Base-by-base conservation (phyloP, 2,329 filamentous ascomycete genomes). In the Tolypocladium sp. region DNA sequence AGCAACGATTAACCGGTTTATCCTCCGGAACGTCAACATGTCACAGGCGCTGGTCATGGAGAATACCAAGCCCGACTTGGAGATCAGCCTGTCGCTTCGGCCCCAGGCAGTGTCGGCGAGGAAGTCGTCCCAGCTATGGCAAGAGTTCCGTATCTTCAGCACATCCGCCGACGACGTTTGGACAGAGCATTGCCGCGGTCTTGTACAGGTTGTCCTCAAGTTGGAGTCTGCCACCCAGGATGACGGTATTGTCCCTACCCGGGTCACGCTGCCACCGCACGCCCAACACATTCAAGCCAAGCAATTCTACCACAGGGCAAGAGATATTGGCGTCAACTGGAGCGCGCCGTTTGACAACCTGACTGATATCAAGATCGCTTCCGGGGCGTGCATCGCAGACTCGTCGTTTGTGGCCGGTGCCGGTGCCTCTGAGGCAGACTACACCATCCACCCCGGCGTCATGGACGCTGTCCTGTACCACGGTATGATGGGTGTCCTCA, bases 171-270 rank as follows among this genome's bases (percentile, higher is more conserved):
- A 61, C 17, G 60, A 59, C n/a, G 41, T 38, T 22, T 69, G 66
- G 67, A 64, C 59, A 20, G 67, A 68, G 59, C 65, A 68, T 59
- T 69, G 67, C 54, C 66, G 67, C 17, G 67, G 67, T 20, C 63
- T 64, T 17, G 57, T 69, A n/a, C 61, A 64, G 44, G 61, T 58
- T 44, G 57, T 51, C 40, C 40, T 42, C 40, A 46, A 59, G 49
- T 42, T n/a, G 40, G 40, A 42, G 13, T 52, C 49, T 52, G 49
- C 53, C 33, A 52, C 44, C 44, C n/a, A 61, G 38, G 59, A 58
- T 38, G 57, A 59, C 41, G 44, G 53, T 35, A 8, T 61, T 49
- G 38, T 51, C 53, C 57, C 35, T 56, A 61, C 46, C 17, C 52
- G 54, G 49, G 35, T 57, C 52, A 60, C 58, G 27, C 33, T 52